A percentile compares a stretch with the other conserved stretches of the same genome.
Conservation (phyloP, 140 eudicot genomes). For the Erigeron philadelphicus region DNA sequence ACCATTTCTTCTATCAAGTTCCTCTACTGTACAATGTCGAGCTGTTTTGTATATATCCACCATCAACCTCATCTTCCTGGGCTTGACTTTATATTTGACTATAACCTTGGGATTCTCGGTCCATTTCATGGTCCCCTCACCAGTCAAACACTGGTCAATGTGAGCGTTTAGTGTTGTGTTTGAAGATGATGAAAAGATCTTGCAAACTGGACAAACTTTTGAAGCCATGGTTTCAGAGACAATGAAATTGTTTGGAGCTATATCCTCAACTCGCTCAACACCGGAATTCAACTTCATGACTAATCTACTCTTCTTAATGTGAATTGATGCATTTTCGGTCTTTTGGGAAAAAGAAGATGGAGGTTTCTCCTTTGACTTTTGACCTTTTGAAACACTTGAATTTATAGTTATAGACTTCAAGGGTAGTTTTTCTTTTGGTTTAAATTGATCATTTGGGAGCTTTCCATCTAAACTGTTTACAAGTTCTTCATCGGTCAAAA, state of each 20-base stretch:
- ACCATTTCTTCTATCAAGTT: conserved; percentile 86
- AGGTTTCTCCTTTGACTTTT: conserved; percentile 27
- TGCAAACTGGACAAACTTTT: conserved; percentile 89
- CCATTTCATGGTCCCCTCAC: conserved; percentile 54
- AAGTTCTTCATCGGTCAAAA: conserved; percentile 26
- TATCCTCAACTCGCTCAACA: conserved; percentile 39
- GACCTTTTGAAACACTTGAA: conserved; percentile 23
- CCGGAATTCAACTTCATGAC: conserved; percentile 41
- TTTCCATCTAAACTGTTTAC: conserved; percentile 30
- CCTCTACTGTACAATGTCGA: conserved; percentile 66
- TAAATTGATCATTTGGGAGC: conserved; percentile 12
- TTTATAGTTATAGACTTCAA: conserved; percentile 13
- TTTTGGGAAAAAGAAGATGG: conserved; percentile 31
- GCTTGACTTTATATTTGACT: conserved; percentile 64
- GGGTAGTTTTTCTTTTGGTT: conserved; percentile 17
- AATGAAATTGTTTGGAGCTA: conserved; percentile 12
- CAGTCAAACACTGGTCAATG: conserved; percentile 86
- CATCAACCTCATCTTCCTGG: conserved; percentile 64
- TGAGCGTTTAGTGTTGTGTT: conserved; percentile 95
- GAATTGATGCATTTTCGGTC: conserved; percentile 21
- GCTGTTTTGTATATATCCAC: conserved; percentile 68
- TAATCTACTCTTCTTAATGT: conserved; percentile 48
- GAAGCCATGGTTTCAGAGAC: conserved; percentile 63
- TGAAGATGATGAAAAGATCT: conserved; percentile 71
- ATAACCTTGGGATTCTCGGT: conserved; percentile 38